These are phyloP conservation scores for Mycena galericulata DNA, from an alignment of 768 basidiomycete genomes.

Conservation along the genomic window DNA sequence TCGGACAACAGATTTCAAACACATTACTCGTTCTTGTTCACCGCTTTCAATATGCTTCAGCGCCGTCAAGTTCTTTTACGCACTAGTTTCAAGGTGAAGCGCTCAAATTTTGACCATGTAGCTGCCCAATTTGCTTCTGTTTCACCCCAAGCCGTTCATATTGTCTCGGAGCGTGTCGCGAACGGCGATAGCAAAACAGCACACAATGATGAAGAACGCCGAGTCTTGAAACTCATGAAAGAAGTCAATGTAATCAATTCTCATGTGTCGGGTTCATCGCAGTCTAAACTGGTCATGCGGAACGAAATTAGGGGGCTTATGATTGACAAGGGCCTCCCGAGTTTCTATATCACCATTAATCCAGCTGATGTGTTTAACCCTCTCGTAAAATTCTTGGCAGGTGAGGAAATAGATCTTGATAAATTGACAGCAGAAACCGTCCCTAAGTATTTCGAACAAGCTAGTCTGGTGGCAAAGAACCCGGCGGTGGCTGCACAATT, in stretches of 20 bases:
- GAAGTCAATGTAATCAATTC: conserved; percentile 18
- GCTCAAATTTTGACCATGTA: conserved; percentile 24
- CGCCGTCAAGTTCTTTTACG: conserved; percentile 33
- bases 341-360: conserved; percentile 31
- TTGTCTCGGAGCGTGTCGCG: conserved; percentile 5
- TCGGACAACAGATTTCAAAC: conserved; percentile 36
- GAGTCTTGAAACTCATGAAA: conserved; percentile 36
- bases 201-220: conserved; percentile 32
- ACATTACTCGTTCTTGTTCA: conserved; percentile 43
- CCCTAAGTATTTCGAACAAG: conserved; percentile 9
- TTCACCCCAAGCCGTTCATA: neutral
- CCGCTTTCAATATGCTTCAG: conserved; percentile 45
- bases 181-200: conserved; percentile 19
- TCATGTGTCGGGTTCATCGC: conserved; percentile 18
- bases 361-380: conserved; percentile 31
- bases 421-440: neutral
- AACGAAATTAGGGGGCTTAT: conserved; percentile 26
- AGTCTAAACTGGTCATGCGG: conserved; percentile 9
- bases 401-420: conserved; percentile 22
- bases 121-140: conserved; percentile 26
- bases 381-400: conserved; percentile 28
- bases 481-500: conserved; percentile 6
- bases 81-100: conserved; percentile 37
- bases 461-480: conserved; percentile 31
- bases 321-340: conserved; percentile 23